These are phyloP conservation scores for Aspergillus carlsbadensis DNA, from an alignment of 495 filamentous ascomycete genomes.

Conservation along the genomic window DNA sequence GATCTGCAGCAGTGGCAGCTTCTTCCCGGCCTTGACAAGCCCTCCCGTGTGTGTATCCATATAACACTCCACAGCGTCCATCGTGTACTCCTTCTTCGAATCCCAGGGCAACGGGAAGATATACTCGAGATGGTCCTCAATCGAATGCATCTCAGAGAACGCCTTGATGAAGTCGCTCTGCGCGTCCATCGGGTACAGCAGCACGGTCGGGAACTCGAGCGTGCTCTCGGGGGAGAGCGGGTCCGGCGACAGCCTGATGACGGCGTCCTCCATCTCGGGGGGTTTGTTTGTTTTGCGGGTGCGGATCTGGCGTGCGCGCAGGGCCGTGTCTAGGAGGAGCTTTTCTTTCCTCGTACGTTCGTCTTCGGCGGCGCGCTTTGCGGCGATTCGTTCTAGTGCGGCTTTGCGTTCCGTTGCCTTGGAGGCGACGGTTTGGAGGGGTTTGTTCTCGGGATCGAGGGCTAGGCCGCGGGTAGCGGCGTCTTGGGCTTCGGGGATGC, in stretches of 20 bases:
- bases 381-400: slow-evolving; percentile 33
- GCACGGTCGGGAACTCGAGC: slow-evolving; percentile 72
- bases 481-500: slow-evolving; percentile 73
- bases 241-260: slow-evolving; percentile 65
- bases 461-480: slow-evolving; percentile 66
- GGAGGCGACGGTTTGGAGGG: slow-evolving; percentile 51
- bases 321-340: slow-evolving; percentile 61
- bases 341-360: slow-evolving; percentile 55
- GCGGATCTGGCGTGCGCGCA: slow-evolving; percentile 71
- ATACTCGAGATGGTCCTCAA: slow-evolving; percentile 74
- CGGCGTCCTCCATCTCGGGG: slow-evolving; percentile 81
- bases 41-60: slow-evolving; percentile 82
- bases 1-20: slow-evolving; percentile 69
- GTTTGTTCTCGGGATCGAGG: slow-evolving; percentile 61
- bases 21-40: slow-evolving; percentile 86
- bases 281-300: slow-evolving; percentile 64
- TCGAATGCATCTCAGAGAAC: slow-evolving; percentile 67
- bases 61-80: slow-evolving; percentile 74
- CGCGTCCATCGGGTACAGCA: slow-evolving; percentile 78
- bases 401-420: slow-evolving; percentile 56
- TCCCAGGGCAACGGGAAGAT: slow-evolving; percentile 90
- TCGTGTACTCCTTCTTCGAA: slow-evolving; percentile 59
- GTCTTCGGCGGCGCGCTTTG: slow-evolving; percentile 45
- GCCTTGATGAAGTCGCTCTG: slow-evolving; percentile 89
- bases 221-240: slow-evolving; percentile 67